phyloP scores from a whole-genome alignment of 1,284 basidiomycete species.

The Bjerkandera adusta region DNA sequence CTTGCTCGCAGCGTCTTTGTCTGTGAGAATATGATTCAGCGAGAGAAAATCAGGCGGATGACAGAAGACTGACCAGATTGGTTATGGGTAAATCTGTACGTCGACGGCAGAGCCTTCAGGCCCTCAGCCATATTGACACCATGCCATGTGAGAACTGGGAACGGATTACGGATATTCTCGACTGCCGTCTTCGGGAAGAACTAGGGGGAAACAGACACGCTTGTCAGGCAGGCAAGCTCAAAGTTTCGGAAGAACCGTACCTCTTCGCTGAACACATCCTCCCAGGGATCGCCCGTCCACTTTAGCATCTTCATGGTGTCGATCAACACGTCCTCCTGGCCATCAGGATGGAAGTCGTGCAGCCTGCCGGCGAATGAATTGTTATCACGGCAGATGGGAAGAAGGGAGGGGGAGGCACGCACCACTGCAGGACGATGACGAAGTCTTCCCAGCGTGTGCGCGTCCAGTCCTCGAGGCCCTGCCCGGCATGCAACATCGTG shows the following conservation, averaged over 20 bases:
- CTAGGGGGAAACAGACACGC: conserved; percentile 27
- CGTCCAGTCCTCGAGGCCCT: conserved; percentile 52
- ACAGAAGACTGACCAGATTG: conserved; percentile 40
- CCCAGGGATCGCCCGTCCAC: conserved; percentile 53
- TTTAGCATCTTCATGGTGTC: conserved; percentile 57
- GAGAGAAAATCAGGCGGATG: background rate
- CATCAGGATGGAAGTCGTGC: conserved; percentile 50
- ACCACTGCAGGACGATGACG: conserved; percentile 53
- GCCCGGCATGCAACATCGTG: conserved; percentile 48
- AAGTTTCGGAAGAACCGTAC: conserved; percentile 18
- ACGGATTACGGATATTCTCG: conserved; percentile 33
- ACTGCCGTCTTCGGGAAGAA: conserved; percentile 40
- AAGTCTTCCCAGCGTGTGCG: conserved; percentile 60
- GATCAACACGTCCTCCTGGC: conserved; percentile 46
- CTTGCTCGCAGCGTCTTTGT: conserved; percentile 48
- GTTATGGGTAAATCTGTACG: conserved; percentile 57
- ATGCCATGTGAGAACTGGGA: conserved; percentile 42
- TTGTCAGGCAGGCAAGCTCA: conserved; percentile 33
- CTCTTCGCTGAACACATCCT: conserved; percentile 31
- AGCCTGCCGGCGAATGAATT: conserved; percentile 34
- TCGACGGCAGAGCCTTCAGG: conserved; percentile 52
- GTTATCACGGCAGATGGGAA: background rate
- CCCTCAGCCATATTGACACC: conserved; percentile 61
- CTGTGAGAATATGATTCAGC: conserved; percentile 26
- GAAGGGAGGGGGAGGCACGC: conserved; percentile 9